Conservation (phyloP, 371 early-diverging fungal species). For the Mortierella polycephala region DNA sequence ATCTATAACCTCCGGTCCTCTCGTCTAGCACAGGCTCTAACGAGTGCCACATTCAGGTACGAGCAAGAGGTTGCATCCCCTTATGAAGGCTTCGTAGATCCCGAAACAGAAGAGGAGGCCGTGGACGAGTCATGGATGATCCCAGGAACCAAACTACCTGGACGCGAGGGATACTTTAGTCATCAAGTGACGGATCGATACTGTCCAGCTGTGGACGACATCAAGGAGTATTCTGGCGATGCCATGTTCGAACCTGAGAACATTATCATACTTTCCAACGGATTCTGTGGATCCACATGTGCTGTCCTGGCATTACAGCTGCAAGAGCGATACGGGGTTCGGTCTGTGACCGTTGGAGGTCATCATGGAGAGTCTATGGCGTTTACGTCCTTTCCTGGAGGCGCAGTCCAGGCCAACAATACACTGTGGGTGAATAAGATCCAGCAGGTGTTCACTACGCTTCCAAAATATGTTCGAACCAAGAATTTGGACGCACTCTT, state of each 20-base stretch:
- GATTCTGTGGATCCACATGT: constrained; percentile 49
- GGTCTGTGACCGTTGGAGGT: constrained; percentile 39
- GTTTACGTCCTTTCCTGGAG: constrained; percentile 49
- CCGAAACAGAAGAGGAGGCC: constrained; percentile 29
- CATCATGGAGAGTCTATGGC: constrained; percentile 44
- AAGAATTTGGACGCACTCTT: constrained; percentile 4
- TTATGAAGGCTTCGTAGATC: constrained; percentile 42
- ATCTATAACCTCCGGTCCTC: constrained; percentile 46
- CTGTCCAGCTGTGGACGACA: constrained; percentile 23
- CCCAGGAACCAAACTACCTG: constrained; percentile 21
- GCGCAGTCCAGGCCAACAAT: constrained; percentile 50
- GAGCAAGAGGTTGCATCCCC: constrained; percentile 24
- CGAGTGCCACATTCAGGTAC: constrained; percentile 28
- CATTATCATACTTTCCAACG: constrained; percentile 40
- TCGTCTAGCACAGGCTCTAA: constrained; percentile 33
- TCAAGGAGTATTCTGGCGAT: constrained; percentile 11
- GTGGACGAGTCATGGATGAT: constrained; percentile 31
- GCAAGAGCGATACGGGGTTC: constrained; percentile 42
- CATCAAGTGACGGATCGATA: constrained; percentile 32
- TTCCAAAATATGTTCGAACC: constrained; percentile 1
- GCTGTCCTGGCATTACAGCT: constrained; percentile 47
- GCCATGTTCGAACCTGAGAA: constrained; percentile 26
- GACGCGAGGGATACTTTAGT: constrained; percentile 35
- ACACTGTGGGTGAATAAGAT: constrained; percentile 33
- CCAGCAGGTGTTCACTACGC: constrained; percentile 10